Conservation (phyloP, 345 rosid genomes). For the Tarenaya hassleriana region DNA sequence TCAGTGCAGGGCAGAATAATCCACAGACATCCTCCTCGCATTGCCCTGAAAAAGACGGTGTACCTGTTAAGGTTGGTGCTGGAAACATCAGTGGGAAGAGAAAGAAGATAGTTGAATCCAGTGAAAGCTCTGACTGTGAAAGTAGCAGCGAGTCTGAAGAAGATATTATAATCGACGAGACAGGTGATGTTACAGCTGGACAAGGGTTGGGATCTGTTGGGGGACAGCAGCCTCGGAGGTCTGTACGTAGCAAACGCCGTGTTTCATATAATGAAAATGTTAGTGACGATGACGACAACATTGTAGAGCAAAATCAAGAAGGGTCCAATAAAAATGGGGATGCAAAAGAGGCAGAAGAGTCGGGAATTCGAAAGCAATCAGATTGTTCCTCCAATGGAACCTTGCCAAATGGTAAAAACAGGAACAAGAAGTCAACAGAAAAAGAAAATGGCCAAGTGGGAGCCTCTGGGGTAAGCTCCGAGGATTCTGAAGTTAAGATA, state of each 20-base stretch:
- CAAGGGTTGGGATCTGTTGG: constrained; percentile 21
- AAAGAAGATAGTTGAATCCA: constrained; percentile 43
- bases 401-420: constrained; percentile 16
- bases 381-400: constrained; percentile 1
- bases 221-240: constrained; percentile 49
- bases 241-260: constrained; percentile 52
- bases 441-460: constrained; percentile 25
- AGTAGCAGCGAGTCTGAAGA: constrained; percentile 41
- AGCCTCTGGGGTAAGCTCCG: constrained; percentile 18
- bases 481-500: constrained; percentile 1
- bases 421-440: constrained; percentile 20
- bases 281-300: constrained; percentile 46
- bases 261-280: constrained; percentile 57
- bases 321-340: constrained; percentile 13
- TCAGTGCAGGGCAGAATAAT: constrained; percentile 28
- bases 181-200: constrained; percentile 37
- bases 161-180: constrained; percentile 26
- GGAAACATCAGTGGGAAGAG: constrained; percentile 41
- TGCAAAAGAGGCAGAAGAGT: constrained; percentile 16
- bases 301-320: constrained; percentile 23
- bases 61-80: constrained; percentile 28
- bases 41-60: constrained; percentile 25
- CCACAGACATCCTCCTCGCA: constrained; percentile 27
- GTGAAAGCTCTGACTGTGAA: constrained; percentile 43
- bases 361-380: constrained; percentile 10